Evolutionary conservation across 2,329 filamentous ascomycete genomes (phyloP).

Genomic region (Botrytis fragariae): DNA sequence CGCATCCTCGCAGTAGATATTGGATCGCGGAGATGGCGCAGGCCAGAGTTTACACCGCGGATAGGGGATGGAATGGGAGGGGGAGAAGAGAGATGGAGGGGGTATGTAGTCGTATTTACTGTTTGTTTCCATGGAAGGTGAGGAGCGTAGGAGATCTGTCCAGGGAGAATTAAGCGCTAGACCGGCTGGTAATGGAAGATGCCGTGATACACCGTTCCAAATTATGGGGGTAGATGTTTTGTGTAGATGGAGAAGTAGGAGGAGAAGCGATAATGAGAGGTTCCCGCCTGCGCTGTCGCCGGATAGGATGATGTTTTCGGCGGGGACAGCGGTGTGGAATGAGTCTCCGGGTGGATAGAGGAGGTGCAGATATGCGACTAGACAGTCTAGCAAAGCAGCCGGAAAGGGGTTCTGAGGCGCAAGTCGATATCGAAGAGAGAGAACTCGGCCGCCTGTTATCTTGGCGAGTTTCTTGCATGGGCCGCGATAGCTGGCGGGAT

Average conservation of each 20-base stretch:
- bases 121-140: slow-evolving; percentile 53
- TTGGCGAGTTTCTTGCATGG: slow-evolving; percentile 62
- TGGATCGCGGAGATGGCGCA: slow-evolving; percentile 49
- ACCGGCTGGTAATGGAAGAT: slow-evolving; percentile 66
- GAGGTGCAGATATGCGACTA: slow-evolving; percentile 64
- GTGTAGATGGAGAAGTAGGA: slow-evolving; percentile 64
- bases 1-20: slow-evolving; percentile 54
- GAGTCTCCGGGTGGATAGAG: slow-evolving; percentile 45
- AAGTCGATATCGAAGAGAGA: slow-evolving; percentile 65
- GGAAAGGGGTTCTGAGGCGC: slow-evolving; percentile 75
- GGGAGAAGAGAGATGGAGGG: slow-evolving; percentile 43
- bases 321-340: slow-evolving; percentile 60
- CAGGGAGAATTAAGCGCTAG: slow-evolving; percentile 64
- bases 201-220: slow-evolving; percentile 49
- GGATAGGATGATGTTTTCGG: slow-evolving; percentile 66
- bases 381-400: slow-evolving; percentile 67
- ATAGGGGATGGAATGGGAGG: slow-evolving; percentile 41
- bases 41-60: slow-evolving; percentile 58
- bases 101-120: slow-evolving; percentile 62
- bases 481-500: slow-evolving; percentile 64
- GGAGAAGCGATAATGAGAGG: slow-evolving; percentile 63
- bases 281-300: slow-evolving; percentile 76
- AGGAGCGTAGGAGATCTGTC: slow-evolving; percentile 66
- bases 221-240: slow-evolving; percentile 60
- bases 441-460: slow-evolving; percentile 64